These are phyloP conservation scores for Plantago ovata DNA, from an alignment of 257 asterid genomes.

Conservation along the genomic window DNA sequence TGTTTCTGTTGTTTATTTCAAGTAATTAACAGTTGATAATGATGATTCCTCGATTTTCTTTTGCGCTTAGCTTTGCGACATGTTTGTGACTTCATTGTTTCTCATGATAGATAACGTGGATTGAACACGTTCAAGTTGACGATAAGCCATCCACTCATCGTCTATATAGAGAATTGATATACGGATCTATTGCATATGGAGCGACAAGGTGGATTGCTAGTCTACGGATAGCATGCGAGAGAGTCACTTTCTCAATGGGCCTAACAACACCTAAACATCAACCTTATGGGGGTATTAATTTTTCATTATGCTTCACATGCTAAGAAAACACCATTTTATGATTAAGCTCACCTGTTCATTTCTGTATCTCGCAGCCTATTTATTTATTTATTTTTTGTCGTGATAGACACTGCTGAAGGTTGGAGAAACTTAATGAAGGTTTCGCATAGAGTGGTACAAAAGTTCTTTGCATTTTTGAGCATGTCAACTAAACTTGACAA, in stretches of 20 bases:
- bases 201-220: slow-evolving; percentile 63
- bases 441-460: slow-evolving; percentile 64
- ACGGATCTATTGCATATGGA: slow-evolving; percentile 56
- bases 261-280: slow-evolving; percentile 28
- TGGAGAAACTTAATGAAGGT: slow-evolving; percentile 46
- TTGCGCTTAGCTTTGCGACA: too few species aligned
- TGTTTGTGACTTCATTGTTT: not conserved
- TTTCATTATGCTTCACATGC: not conserved
- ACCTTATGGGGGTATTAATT: slow-evolving; percentile 48
- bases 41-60: too few species aligned
- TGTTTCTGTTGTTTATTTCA: too few species aligned
- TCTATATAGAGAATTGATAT: slow-evolving; percentile 51
- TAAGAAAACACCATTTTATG: not conserved
- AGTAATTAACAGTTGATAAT: too few species aligned
- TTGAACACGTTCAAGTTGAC: slow-evolving; percentile 78
- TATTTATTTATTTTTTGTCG: slow-evolving; percentile 20
- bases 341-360: not conserved
- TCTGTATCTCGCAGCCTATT: not conserved
- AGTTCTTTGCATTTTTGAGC: slow-evolving; percentile 43
- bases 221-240: slow-evolving; percentile 63
- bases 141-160: slow-evolving; percentile 49
- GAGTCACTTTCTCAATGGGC: slow-evolving; percentile 42
- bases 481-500: slow-evolving; percentile 36
- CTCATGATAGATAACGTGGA: slow-evolving; percentile 62
- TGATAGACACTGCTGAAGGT: slow-evolving; percentile 39